These are phyloP conservation scores for Podaxis pistillaris DNA, from an alignment of 768 basidiomycete genomes.

Conservation along the genomic window DNA sequence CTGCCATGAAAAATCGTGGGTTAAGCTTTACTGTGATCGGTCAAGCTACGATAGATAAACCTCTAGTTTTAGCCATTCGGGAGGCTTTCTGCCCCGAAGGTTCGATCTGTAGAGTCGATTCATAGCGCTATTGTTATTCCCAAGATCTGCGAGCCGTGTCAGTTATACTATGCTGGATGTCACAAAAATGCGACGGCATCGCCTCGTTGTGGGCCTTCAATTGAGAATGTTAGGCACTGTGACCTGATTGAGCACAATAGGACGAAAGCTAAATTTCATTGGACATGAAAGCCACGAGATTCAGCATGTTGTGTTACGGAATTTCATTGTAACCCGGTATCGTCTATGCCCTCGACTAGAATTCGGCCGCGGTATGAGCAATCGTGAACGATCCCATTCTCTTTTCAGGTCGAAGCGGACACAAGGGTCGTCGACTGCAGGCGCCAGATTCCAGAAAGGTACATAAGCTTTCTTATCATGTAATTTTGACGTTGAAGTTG, in stretches of 20 bases:
- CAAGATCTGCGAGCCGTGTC: not conserved
- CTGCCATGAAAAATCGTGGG: not conserved
- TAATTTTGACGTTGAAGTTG: not conserved
- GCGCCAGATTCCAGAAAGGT: not conserved
- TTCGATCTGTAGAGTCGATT: not conserved
- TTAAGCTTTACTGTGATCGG: not conserved
- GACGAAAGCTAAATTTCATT: not conserved
- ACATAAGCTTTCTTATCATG: not conserved
- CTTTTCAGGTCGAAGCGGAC: not conserved
- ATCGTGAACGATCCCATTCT: not conserved
- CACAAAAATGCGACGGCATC: not conserved
- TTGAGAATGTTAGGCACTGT: not conserved
- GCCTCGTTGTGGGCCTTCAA: not conserved
- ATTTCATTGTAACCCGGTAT: not conserved
- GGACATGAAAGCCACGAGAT: constrained; percentile 5
- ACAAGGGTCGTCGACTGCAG: not conserved
- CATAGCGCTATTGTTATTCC: too few species aligned
- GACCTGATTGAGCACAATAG: constrained; percentile 2
- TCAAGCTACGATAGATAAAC: not conserved
- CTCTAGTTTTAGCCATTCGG: not conserved
- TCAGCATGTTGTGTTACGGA: not conserved
- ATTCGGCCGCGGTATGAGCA: not conserved
- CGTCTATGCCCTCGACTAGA: not conserved
- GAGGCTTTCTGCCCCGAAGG: not conserved
- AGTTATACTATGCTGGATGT: not conserved